These are phyloP conservation scores for Hibiscus syriacus DNA, from an alignment of 345 rosid genomes.

Conservation along the genomic window DNA sequence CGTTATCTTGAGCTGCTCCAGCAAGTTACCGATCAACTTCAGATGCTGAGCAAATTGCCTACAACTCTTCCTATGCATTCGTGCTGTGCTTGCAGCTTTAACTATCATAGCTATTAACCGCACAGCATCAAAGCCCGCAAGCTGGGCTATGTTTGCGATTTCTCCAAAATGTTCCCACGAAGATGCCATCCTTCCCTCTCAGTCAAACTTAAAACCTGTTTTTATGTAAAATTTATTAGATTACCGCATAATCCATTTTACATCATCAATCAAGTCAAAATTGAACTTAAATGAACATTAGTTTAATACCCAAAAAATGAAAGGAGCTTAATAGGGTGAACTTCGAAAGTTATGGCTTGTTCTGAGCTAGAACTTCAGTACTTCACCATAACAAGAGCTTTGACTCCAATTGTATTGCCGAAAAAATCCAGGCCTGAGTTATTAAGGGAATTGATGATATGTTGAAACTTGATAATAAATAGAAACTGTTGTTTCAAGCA, in stretches of 20 bases:
- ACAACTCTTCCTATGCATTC: slow-evolving; percentile 96
- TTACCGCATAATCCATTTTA: slow-evolving; percentile 59
- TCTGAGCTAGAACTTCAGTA: slow-evolving; percentile 6
- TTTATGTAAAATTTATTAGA: slow-evolving; percentile 44
- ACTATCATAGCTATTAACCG: slow-evolving; percentile 75
- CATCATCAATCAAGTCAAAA: slow-evolving; percentile 26
- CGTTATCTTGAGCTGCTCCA: slow-evolving; percentile 81
- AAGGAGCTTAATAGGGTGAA: neutral
- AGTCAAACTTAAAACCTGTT: slow-evolving; percentile 32
- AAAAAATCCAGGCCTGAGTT: neutral
- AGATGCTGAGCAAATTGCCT: slow-evolving; percentile 89
- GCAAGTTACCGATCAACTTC: slow-evolving; percentile 81
- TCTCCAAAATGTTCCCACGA: slow-evolving; percentile 86
- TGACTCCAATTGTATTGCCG: slow-evolving; percentile 1
- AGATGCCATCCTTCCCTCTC: slow-evolving; percentile 41
- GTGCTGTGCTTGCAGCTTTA: slow-evolving; percentile 77
- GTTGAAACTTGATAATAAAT: too few species aligned
- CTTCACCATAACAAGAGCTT: neutral
- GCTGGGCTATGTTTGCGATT: slow-evolving; percentile 74
- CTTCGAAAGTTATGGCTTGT: slow-evolving; percentile 5
- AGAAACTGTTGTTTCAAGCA: too few species aligned
- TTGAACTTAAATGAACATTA: neutral
- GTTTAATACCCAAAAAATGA: neutral
- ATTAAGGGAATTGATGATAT: too few species aligned
- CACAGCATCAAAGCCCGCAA: slow-evolving; percentile 76